Percentiles rank a stretch among this genome's conserved stretches.
These are phyloP conservation scores for Colletotrichum theobromicola DNA, from an alignment of 2,329 filamentous ascomycete species.

Conservation along the genomic window DNA sequence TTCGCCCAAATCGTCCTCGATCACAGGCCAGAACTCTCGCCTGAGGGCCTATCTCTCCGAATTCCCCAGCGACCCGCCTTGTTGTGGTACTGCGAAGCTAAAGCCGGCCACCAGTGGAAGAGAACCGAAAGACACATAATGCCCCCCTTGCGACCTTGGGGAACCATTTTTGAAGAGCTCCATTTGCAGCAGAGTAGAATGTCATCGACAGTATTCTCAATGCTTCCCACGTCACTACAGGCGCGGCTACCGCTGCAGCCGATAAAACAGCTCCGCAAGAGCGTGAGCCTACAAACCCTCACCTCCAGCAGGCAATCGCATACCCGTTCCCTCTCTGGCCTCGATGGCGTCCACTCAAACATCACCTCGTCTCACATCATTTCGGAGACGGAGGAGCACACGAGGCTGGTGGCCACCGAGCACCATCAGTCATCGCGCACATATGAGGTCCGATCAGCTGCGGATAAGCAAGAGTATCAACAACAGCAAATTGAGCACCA, in stretches of 20 bases:
- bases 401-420: conserved; percentile 11
- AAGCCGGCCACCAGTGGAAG: background rate
- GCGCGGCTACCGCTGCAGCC: conserved; percentile 55
- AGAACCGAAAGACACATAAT: conserved; percentile 13
- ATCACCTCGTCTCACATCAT: conserved; percentile 3
- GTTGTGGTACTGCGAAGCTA: background rate
- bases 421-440: conserved; percentile 12
- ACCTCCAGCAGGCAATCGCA: conserved; percentile 12
- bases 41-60: conserved; percentile 7
- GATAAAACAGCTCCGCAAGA: conserved; percentile 46
- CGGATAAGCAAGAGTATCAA: conserved; percentile 2
- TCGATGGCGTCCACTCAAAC: conserved; percentile 9
- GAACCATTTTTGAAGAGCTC: conserved; percentile 30
- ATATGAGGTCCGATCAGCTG: background rate
- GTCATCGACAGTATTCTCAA: conserved; percentile 55
- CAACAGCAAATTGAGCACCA: background rate
- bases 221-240: conserved; percentile 59
- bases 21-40: background rate
- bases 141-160: conserved; percentile 21
- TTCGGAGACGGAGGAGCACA: conserved; percentile 19
- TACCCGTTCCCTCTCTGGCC: conserved; percentile 13
- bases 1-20: background rate
- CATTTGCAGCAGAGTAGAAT: conserved; percentile 36
- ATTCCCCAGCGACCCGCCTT: conserved; percentile 2
- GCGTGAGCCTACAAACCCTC: conserved; percentile 35